phyloP scores from a whole-genome alignment of 306 rosid genomes.

The Cucurbita maxima region DNA sequence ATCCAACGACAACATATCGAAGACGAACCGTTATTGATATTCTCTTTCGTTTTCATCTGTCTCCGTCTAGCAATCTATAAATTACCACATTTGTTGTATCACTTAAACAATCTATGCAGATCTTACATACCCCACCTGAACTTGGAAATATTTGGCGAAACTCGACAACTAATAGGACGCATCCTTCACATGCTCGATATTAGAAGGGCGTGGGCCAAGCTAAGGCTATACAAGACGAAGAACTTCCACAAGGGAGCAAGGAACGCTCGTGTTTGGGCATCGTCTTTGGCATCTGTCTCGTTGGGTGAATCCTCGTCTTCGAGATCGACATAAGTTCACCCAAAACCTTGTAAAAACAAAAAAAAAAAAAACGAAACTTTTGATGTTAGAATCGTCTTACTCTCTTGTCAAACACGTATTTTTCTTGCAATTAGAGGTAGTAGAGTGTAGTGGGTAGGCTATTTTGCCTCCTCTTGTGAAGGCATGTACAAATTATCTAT shows the following conservation, averaged over 20 bases:
- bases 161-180: slow-evolving; percentile 44
- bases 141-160: slow-evolving; percentile 60
- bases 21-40: slow-evolving; percentile 39
- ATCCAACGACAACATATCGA: slow-evolving; percentile 21
- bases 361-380: not conserved
- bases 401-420: not conserved
- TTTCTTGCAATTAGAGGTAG: not conserved
- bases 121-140: slow-evolving; percentile 38
- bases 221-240: slow-evolving; percentile 44
- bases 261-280: slow-evolving; percentile 64
- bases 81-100: slow-evolving; percentile 23
- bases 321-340: not conserved
- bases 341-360: not conserved
- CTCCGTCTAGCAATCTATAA: slow-evolving; percentile 27
- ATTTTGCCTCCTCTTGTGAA: not conserved
- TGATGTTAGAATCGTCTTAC: not conserved
- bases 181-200: slow-evolving; percentile 41
- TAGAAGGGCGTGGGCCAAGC: slow-evolving; percentile 55
- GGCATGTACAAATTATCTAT: not conserved
- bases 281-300: slow-evolving; percentile 63
- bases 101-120: slow-evolving; percentile 35
- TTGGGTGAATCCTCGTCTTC: slow-evolving; percentile 39
- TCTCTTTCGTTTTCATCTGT: slow-evolving; percentile 43
- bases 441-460: not conserved
- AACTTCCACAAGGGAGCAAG: slow-evolving; percentile 52